Conservation (phyloP, 106 monocot species). For the Allium sativum region DNA sequence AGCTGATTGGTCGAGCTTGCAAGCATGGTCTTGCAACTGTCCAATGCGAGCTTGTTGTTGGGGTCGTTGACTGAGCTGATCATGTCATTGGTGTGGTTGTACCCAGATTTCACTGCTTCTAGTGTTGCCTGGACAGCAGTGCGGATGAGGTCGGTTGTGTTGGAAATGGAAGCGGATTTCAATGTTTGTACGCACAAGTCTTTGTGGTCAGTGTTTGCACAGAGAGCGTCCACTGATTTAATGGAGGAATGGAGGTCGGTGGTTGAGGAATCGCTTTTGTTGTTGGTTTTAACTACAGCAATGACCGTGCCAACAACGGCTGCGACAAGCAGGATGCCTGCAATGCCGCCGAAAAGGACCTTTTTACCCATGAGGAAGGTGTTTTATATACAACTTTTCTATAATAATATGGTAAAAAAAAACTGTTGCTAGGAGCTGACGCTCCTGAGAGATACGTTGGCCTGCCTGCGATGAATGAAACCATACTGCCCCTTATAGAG, state of each 20-base stretch:
- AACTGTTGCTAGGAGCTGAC: too few relatives aligned
- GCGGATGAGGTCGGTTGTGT: conserved; percentile 2
- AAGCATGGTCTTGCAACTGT: background rate
- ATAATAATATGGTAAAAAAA: too few relatives aligned
- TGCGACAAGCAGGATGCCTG: background rate
- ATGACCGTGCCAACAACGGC: background rate
- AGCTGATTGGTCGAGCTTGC: background rate
- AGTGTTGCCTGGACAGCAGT: background rate
- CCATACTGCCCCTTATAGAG: too few relatives aligned
- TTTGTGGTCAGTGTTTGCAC: background rate
- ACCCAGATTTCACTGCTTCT: background rate
- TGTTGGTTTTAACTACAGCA: background rate
- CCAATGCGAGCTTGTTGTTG: background rate
- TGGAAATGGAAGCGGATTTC: background rate
- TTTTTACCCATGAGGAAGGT: background rate
- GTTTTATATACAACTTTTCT: background rate
- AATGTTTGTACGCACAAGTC: background rate
- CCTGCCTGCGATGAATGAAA: too few relatives aligned
- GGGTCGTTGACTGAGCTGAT: background rate
- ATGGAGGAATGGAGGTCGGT: background rate
- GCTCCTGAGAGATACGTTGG: too few relatives aligned
- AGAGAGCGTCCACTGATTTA: background rate
- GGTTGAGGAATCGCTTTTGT: background rate
- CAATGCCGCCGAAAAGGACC: background rate
- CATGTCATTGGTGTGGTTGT: background rate